A percentile compares a stretch with the other conserved stretches of the same genome.
phyloP scores from a whole-genome alignment of 805 yeast species.

The Maudiozyma serrabonitensis region DNA sequence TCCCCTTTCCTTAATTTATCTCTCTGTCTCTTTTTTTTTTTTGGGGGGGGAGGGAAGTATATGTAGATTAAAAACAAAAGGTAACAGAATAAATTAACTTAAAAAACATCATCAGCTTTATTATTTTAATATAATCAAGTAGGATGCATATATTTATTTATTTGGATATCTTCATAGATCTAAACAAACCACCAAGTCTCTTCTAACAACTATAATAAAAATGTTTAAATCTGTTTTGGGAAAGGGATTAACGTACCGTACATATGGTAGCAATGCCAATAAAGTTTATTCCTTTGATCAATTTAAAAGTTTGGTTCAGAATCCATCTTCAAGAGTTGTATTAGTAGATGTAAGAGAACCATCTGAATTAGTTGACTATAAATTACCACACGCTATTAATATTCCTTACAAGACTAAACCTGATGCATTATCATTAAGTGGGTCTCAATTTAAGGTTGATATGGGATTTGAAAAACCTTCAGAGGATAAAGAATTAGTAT shows the following conservation, averaged over 20 bases:
- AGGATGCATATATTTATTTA: too few relatives aligned
- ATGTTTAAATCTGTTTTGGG: neutral
- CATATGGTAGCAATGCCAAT: constrained; percentile 25
- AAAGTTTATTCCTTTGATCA: constrained; percentile 42
- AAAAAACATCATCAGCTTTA: too few relatives aligned
- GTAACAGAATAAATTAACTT: too few relatives aligned
- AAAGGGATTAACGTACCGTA: neutral
- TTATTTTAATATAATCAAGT: too few relatives aligned
- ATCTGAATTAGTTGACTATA: constrained; percentile 58
- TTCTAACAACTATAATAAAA: neutral
- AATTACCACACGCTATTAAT: constrained; percentile 76
- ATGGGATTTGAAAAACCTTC: constrained; percentile 79
- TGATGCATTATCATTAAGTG: constrained; percentile 74
- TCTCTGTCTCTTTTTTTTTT: too few relatives aligned
- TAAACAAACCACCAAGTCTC: too few relatives aligned
- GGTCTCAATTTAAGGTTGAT: constrained; percentile 69
- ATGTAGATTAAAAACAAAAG: too few relatives aligned
- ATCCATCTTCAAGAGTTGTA: constrained; percentile 42
- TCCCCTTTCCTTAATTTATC: too few relatives aligned
- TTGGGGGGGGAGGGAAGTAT: too few relatives aligned
- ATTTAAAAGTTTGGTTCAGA: constrained; percentile 37
- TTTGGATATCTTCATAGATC: too few relatives aligned
- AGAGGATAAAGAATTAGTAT: constrained; percentile 60
- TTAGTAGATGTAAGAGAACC: constrained; percentile 93
- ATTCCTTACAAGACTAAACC: constrained; percentile 87